Percentiles rank a stretch among this genome's conserved stretches.
Conservation (phyloP, 495 filamentous ascomycete species). For the Acidiella bohemica region DNA sequence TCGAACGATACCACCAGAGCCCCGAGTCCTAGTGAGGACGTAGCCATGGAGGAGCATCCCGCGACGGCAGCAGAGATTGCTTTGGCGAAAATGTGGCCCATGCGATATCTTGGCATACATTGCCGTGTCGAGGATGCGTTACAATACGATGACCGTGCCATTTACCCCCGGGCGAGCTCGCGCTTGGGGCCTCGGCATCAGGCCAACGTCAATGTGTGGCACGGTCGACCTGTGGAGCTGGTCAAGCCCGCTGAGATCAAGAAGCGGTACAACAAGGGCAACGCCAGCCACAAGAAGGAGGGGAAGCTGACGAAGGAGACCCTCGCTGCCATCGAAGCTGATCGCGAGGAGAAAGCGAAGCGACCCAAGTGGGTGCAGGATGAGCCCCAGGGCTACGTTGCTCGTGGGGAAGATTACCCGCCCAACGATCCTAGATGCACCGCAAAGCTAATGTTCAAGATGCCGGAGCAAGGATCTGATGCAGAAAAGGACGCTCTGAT, state of each 20-base stretch:
- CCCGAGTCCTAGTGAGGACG: conserved; percentile 34
- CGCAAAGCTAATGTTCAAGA: conserved; percentile 48
- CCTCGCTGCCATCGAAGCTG: conserved; percentile 63
- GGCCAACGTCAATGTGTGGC: conserved; percentile 72
- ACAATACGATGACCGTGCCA: conserved; percentile 86
- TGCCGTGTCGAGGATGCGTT: conserved; percentile 92
- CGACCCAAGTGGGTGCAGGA: conserved; percentile 90
- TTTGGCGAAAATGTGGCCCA: conserved; percentile 88
- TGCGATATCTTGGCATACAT: conserved; percentile 89
- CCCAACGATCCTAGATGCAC: conserved; percentile 42
- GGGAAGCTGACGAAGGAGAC: conserved; percentile 65
- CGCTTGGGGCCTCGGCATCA: conserved; percentile 86
- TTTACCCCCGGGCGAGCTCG: conserved; percentile 90
- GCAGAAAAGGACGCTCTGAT: conserved; percentile 36
- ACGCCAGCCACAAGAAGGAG: conserved; percentile 50
- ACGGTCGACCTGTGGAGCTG: conserved; percentile 69
- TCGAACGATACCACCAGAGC: conserved; percentile 23
- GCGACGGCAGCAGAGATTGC: conserved; percentile 83
- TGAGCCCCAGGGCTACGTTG: conserved; percentile 72
- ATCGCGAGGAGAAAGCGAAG: conserved; percentile 59
- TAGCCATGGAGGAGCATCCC: conserved; percentile 41
- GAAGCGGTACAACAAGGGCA: conserved; percentile 51
- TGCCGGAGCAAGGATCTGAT: conserved; percentile 26
- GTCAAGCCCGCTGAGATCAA: conserved; percentile 80
- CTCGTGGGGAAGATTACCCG: conserved; percentile 63